Evolutionary conservation across 352 stramenopile genomes (phyloP).

Genomic region (Saprolegnia diclina): DNA sequence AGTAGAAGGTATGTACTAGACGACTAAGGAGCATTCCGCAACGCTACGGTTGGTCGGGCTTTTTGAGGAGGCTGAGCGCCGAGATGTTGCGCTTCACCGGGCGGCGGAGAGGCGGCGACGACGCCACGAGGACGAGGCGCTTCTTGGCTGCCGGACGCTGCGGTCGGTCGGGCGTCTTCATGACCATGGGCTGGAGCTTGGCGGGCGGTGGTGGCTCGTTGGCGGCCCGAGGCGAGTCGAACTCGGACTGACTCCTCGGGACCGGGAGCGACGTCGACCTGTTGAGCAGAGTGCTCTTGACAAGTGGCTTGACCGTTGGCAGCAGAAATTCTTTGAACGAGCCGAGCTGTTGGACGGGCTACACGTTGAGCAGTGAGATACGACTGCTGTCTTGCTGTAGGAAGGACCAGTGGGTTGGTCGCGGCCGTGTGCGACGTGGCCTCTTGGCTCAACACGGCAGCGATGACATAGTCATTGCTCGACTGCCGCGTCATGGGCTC

Average conservation of each 20-base stretch:
- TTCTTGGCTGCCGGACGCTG: constrained; percentile 40
- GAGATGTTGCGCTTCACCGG: constrained; percentile 13
- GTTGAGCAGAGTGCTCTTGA: constrained; percentile 25
- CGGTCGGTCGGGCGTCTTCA: constrained; percentile 73
- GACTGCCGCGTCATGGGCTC: background rate
- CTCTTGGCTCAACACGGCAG: constrained; percentile 15
- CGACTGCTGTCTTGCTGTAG: background rate
- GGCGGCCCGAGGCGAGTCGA: background rate
- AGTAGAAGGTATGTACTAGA: background rate
- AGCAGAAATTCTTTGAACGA: constrained; percentile 22
- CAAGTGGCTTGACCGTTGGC: constrained; percentile 12
- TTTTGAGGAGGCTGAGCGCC: constrained; percentile 9
- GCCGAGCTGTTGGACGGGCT: background rate
- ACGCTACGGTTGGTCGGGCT: background rate
- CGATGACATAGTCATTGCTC: constrained; percentile 16
- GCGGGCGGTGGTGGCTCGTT: constrained; percentile 11
- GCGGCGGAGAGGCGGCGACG: constrained; percentile 59
- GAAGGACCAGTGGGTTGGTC: background rate
- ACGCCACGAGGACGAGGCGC: constrained; percentile 55
- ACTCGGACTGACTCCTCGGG: background rate
- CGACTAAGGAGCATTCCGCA: background rate
- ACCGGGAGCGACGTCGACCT: background rate
- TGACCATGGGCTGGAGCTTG: constrained; percentile 41
- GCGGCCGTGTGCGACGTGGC: background rate
- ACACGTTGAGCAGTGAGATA: background rate